Evolutionary conservation across 257 asterid genomes (phyloP), one percentile per base, ranked within the genome.

Genomic region (Primulina huaijiensis): DNA sequence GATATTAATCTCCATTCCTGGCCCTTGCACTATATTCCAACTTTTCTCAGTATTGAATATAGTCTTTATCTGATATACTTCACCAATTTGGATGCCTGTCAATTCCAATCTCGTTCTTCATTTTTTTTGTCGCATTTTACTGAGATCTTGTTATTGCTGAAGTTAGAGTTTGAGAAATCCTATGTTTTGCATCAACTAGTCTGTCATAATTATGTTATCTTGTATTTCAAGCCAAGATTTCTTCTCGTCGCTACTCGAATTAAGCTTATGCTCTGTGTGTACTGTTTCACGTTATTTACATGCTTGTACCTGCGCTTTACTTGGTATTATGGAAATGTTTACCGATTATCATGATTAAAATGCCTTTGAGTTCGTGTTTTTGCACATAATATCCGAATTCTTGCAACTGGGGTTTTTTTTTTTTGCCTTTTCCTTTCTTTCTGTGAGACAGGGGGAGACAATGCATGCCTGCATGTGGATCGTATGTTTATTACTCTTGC

Each of bases 71-170:
- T 53, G 64, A 67, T 59, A 69, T 23, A 23, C 67, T 60, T 65
- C 27, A 68, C 71, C 62, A 72, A 74, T 69, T 68, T 64, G 10
- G 9, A 55, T 71, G 62, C 7, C 71, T 79, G 68, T 72, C 69
- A 46, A 68, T 69, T 25, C 8, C 35, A 43, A 55, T 64, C 30
- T 29, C 29, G 23, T 65, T 25, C 64, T 30, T 65, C 43, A 64
- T 27, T 52, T 55, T 55, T 30, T 30, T 4, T 30, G 33, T 30
- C 7, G 0, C 23, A 6, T 5, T 61, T 20, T 27, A 23, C 11
- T 16, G 40, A 12, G 14, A 62, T 62, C 38, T 16, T 33, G 30
- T 21, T 3, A 2, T 43, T 43, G 3, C n/a, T 43, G 53, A 12
- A 43, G 12, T 12, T 43, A 12, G 14, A 43, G 55, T 3, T 11